Percentiles rank a stretch among this genome's conserved stretches.
Evolutionary conservation across 2,329 filamentous ascomycete genomes (phyloP).

Genomic region (Phialophora expanda): DNA sequence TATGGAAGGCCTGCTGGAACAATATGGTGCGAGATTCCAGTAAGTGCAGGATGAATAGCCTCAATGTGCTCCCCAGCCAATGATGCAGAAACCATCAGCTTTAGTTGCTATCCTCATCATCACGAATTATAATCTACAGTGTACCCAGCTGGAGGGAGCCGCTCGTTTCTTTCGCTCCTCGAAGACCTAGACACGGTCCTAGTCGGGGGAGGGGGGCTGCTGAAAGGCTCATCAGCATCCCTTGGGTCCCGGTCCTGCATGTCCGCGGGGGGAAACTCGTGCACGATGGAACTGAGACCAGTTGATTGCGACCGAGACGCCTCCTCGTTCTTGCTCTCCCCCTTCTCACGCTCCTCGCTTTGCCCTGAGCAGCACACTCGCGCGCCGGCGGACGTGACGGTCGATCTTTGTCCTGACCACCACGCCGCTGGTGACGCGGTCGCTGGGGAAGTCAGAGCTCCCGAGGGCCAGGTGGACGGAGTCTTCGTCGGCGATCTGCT

Average conservation of each 20-base stretch:
- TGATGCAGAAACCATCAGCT: background rate
- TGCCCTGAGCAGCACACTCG: background rate
- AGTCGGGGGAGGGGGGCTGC: no score
- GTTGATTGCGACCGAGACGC: background rate
- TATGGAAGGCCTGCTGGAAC: constrained; percentile 17
- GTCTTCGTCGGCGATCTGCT: background rate
- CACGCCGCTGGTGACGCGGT: background rate
- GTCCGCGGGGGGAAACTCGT: background rate
- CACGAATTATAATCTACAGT: no score
- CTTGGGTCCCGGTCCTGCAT: background rate
- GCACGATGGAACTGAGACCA: background rate
- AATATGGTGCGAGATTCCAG: constrained; percentile 20
- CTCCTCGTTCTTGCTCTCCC: background rate
- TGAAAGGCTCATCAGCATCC: no score
- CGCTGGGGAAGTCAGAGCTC: background rate
- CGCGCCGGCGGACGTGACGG: background rate
- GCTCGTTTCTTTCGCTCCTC: no score
- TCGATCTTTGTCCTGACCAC: background rate
- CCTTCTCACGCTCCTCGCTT: background rate
- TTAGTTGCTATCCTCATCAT: constrained; percentile 24
- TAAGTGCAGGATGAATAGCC: constrained; percentile 3
- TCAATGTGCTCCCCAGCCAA: background rate
- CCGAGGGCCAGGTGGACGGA: background rate
- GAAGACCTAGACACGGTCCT: no score
- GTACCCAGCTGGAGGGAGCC: no score